Percentiles rank a stretch among this genome's conserved stretches.
Evolutionary conservation across 352 stramenopile genomes (phyloP).

Genomic region (Phytophthora cajani): DNA sequence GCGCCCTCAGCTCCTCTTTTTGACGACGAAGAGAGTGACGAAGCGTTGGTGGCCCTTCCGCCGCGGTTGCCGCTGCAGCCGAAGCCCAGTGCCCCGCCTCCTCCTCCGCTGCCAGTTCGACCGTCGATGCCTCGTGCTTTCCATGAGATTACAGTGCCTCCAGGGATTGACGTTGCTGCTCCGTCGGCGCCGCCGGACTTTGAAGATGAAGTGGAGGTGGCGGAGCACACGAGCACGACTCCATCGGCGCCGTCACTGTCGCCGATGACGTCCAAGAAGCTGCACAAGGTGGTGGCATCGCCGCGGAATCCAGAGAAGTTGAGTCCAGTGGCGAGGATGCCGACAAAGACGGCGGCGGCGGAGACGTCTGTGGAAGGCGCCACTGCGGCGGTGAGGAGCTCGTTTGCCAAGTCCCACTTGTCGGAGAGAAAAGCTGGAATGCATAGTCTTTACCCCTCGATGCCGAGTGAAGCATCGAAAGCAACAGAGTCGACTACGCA

Average conservation of each 20-base stretch:
- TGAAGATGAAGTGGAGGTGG: slow-evolving; percentile 24
- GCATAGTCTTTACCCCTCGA: slow-evolving; percentile 48
- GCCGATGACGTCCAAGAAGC: slow-evolving; percentile 51
- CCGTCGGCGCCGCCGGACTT: slow-evolving; percentile 43
- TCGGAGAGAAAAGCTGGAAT: slow-evolving; percentile 38
- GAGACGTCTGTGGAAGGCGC: slow-evolving; percentile 34
- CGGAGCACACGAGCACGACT: slow-evolving; percentile 19
- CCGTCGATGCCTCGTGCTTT: slow-evolving; percentile 36
- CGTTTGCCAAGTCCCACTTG: slow-evolving; percentile 55
- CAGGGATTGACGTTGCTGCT: background rate
- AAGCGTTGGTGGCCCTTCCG: background rate
- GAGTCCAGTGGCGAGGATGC: slow-evolving; percentile 24
- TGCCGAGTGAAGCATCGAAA: slow-evolving; percentile 26
- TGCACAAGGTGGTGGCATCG: slow-evolving; percentile 30
- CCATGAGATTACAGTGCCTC: slow-evolving; percentile 31
- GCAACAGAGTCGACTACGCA: slow-evolving; percentile 1
- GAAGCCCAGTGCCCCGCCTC: slow-evolving; percentile 25
- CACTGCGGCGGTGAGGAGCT: slow-evolving; percentile 43
- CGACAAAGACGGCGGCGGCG: slow-evolving; percentile 3
- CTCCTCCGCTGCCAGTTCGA: slow-evolving; percentile 12
- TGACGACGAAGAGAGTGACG: slow-evolving; percentile 20
- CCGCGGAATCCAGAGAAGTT: slow-evolving; percentile 28
- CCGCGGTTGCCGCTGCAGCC: slow-evolving; percentile 13
- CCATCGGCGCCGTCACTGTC: slow-evolving; percentile 54
- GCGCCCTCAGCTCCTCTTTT: slow-evolving; percentile 40